These are phyloP conservation scores for Calonectria pseudoturangicola DNA, from an alignment of 2,329 filamentous ascomycete genomes.

Conservation along the genomic window DNA sequence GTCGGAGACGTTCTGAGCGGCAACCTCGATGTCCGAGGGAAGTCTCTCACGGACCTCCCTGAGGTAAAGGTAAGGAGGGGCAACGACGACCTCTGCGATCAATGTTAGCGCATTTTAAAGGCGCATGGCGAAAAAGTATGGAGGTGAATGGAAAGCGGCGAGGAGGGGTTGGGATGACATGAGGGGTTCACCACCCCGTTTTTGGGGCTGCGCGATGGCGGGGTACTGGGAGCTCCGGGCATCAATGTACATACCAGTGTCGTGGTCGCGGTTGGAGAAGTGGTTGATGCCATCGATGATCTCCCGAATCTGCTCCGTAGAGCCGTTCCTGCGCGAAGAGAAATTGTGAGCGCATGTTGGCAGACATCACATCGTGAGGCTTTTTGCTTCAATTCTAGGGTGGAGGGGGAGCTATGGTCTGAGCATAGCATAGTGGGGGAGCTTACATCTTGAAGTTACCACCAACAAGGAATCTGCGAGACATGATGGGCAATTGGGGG, in stretches of 20 bases:
- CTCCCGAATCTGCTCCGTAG: slow-evolving; percentile 89
- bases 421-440: slow-evolving; percentile 53
- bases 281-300: slow-evolving; percentile 94
- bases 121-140: background rate
- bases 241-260: slow-evolving; percentile 75
- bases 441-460: slow-evolving; percentile 99
- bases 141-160: background rate
- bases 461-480: slow-evolving; percentile 97
- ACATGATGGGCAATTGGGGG: slow-evolving; percentile 78
- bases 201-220: slow-evolving; percentile 25
- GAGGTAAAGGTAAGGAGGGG: slow-evolving; percentile 93
- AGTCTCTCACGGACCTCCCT: slow-evolving; percentile 88
- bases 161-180: slow-evolving; percentile 20
- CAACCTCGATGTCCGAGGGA: slow-evolving; percentile 85
- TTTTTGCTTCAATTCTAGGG: slow-evolving; percentile 52
- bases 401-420: slow-evolving; percentile 43
- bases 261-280: slow-evolving; percentile 82
- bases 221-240: slow-evolving; percentile 19
- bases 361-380: slow-evolving; percentile 50
- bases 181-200: slow-evolving; percentile 41
- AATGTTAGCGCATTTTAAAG: slow-evolving; percentile 33
- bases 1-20: slow-evolving; percentile 98
- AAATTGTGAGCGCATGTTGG: slow-evolving; percentile 39
- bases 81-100: slow-evolving; percentile 89
- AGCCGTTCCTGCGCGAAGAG: slow-evolving; percentile 86